Percentiles rank a stretch among this genome's conserved stretches.
phyloP scores from a whole-genome alignment of 2,329 filamentous ascomycete genomes.

The Paecilomyces sp. region DNA sequence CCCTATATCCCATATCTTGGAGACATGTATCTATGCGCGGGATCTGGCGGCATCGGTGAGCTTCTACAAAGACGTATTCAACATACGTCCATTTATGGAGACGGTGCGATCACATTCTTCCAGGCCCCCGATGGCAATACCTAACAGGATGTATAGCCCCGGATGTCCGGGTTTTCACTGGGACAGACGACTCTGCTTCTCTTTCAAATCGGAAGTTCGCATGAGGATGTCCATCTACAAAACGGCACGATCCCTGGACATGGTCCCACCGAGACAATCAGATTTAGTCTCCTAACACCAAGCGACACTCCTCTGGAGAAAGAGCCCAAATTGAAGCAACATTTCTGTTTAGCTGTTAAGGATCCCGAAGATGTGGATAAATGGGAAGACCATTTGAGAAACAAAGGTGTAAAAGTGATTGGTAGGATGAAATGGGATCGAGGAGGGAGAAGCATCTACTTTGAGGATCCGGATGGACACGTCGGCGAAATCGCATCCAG shows the following conservation, averaged over 20 bases:
- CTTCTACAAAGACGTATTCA: slow-evolving; percentile 19
- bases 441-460: slow-evolving; percentile 23
- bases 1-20: slow-evolving; percentile 18
- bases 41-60: slow-evolving; percentile 13
- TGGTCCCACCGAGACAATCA: slow-evolving; percentile 5
- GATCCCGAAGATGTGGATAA: slow-evolving; percentile 14
- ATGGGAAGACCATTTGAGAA: slow-evolving; percentile 18
- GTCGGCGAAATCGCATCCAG: slow-evolving; percentile 22
- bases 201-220: slow-evolving; percentile 10
- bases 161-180: slow-evolving; percentile 17
- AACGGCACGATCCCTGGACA: slow-evolving; percentile 7
- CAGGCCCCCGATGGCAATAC: background rate
- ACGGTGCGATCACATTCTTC: slow-evolving; percentile 5
- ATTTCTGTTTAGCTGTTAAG: slow-evolving; percentile 20
- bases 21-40: slow-evolving; percentile 21
- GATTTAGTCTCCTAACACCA: background rate
- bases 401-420: slow-evolving; percentile 14
- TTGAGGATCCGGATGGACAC: slow-evolving; percentile 22
- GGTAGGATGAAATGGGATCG: slow-evolving; percentile 19
- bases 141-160: slow-evolving; percentile 16
- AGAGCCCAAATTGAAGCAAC: slow-evolving; percentile 13
- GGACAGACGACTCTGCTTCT: slow-evolving; percentile 23
- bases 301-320: background rate
- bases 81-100: slow-evolving; percentile 12
- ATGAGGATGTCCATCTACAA: slow-evolving; percentile 3